Evolutionary conservation across 2,329 filamentous ascomycete genomes (phyloP).

Genomic region (Hymenotorrendiella dingleyae): DNA sequence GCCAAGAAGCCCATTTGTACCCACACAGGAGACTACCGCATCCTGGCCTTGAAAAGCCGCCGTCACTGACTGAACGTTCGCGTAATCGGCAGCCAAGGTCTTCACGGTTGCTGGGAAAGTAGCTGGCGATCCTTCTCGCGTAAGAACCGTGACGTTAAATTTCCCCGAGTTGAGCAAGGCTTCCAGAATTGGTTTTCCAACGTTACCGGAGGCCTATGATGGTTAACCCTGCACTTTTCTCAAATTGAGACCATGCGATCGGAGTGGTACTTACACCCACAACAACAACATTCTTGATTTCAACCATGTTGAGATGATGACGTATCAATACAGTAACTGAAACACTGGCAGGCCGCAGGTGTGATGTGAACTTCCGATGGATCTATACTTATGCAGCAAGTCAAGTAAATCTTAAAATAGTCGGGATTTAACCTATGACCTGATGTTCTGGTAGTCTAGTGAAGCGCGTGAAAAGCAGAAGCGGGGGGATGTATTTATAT

Average conservation of each 20-base stretch:
- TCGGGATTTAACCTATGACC: no score
- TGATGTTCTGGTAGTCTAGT: no score
- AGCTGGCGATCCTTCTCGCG: conserved; percentile 31
- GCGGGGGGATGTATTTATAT: no score
- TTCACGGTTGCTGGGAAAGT: conserved; percentile 31
- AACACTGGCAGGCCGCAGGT: no score
- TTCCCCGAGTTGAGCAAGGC: conserved; percentile 20
- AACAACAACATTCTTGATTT: conserved; percentile 24
- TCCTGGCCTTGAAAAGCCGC: conserved; percentile 50
- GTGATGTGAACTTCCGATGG: no score
- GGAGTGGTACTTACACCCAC: conserved; percentile 18
- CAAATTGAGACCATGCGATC: not conserved
- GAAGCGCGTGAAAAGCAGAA: no score
- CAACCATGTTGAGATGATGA: conserved; percentile 17
- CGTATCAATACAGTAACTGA: no score
- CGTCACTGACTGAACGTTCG: conserved; percentile 36
- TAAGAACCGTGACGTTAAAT: conserved; percentile 45
- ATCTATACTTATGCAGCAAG: no score
- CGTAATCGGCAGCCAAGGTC: conserved; percentile 41
- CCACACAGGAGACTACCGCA: conserved; percentile 48
- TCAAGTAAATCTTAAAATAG: no score
- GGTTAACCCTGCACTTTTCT: not conserved
- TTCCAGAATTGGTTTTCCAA: conserved; percentile 23
- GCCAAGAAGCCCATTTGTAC: conserved; percentile 26
- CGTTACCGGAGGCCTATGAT: conserved; percentile 18